These are phyloP conservation scores for Avena insularis DNA, from an alignment of 176 grass and related monocot genomes.

Conservation along the genomic window DNA sequence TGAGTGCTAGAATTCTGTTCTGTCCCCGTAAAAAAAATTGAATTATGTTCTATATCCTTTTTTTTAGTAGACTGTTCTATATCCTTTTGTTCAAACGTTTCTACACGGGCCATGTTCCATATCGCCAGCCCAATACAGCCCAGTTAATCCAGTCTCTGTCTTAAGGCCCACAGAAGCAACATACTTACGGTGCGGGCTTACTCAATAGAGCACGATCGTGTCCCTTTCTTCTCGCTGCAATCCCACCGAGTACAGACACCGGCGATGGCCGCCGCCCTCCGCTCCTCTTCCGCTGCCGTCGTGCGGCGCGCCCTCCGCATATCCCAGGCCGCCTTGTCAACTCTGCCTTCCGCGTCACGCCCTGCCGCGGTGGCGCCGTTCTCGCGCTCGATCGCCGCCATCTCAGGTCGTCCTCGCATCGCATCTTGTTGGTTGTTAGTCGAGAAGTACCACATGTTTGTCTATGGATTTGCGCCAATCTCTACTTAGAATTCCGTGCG, in stretches of 20 bases:
- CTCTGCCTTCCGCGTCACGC: conserved; percentile 41
- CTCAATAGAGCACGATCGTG: not conserved
- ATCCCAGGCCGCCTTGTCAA: conserved; percentile 32
- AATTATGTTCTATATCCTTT: not conserved
- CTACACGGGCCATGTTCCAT: not conserved
- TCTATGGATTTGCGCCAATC: conserved; percentile 3
- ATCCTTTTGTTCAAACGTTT: not conserved
- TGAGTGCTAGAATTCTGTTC: no score
- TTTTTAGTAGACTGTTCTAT: not conserved
- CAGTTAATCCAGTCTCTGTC: not conserved
- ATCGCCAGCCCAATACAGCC: not conserved
- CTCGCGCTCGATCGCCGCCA: conserved; percentile 46
- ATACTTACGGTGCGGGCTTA: not conserved
- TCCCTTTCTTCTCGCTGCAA: conserved; percentile 21
- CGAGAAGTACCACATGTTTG: not conserved
- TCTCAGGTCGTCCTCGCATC: conserved; percentile 42
- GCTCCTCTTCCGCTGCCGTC: conserved; percentile 45
- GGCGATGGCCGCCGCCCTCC: conserved; percentile 73
- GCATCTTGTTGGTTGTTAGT: not conserved
- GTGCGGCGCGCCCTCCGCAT: conserved; percentile 46
- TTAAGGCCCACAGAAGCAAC: not conserved
- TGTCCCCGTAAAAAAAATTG: no score
- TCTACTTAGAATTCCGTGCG: not conserved
- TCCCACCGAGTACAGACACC: conserved; percentile 7
- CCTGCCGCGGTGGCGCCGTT: conserved; percentile 33